A percentile compares a stretch with the other conserved stretches of the same genome.
Conservation (phyloP, 768 basidiomycete genomes). For the Brasilioporus rufonigricans region DNA sequence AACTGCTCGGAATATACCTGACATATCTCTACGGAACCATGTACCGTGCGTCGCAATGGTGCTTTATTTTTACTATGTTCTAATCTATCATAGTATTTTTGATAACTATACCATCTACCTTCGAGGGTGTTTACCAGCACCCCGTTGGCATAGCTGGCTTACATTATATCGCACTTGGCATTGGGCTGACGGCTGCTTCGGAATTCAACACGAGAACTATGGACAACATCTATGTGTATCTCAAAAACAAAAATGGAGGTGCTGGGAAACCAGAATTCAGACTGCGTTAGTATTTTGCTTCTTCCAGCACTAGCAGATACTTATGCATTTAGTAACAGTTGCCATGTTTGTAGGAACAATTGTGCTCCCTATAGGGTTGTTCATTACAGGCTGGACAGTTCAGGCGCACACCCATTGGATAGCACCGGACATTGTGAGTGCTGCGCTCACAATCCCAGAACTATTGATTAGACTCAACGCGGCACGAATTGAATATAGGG, state of each 20-base stretch:
- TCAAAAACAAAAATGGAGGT: constrained; percentile 53
- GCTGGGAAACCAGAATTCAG: constrained; percentile 54
- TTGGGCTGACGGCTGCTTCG: constrained; percentile 54
- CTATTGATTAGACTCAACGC: not conserved
- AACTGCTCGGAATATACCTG: constrained; percentile 66
- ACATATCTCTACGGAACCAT: constrained; percentile 65
- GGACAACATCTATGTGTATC: constrained; percentile 52
- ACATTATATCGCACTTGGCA: constrained; percentile 68
- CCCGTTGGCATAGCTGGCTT: constrained; percentile 58
- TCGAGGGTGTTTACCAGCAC: constrained; percentile 52
- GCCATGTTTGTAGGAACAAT: constrained; percentile 58
- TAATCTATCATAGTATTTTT: constrained; percentile 55
- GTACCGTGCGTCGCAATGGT: constrained; percentile 42
- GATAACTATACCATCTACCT: constrained; percentile 62
- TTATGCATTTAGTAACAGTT: constrained; percentile 36
- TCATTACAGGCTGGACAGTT: constrained; percentile 72
- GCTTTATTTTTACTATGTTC: not conserved
- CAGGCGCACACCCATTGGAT: constrained; percentile 64
- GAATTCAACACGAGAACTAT: constrained; percentile 54
- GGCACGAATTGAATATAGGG: constrained; percentile 38
- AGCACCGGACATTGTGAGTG: constrained; percentile 60
- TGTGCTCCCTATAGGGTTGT: constrained; percentile 61
- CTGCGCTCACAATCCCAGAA: too few relatives aligned
- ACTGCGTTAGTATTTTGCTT: constrained; percentile 37
- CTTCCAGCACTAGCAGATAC: not conserved